These are phyloP conservation scores for Trametes villosa DNA, from an alignment of 768 basidiomycete genomes.

Conservation along the genomic window DNA sequence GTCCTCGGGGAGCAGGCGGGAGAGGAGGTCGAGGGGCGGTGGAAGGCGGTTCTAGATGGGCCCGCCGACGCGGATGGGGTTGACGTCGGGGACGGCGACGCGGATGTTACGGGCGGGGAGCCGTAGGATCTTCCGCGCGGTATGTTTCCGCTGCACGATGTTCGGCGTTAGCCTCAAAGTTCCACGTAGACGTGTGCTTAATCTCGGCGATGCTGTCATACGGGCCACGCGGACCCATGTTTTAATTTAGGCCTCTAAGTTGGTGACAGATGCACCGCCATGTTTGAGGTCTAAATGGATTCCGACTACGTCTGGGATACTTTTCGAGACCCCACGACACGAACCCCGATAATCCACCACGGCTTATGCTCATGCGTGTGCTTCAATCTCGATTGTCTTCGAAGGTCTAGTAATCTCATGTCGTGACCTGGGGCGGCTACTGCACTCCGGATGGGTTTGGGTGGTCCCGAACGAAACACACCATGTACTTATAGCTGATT, in stretches of 20 bases:
- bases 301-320: too few species aligned
- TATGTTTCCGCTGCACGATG: neutral
- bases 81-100: neutral
- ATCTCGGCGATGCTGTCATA: neutral
- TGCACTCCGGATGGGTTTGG: too few species aligned
- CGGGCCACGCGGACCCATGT: neutral
- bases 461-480: too few species aligned
- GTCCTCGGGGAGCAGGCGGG: slow-evolving; percentile 35
- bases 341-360: too few species aligned
- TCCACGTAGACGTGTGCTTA: neutral
- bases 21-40: slow-evolving; percentile 41
- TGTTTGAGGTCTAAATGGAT: slow-evolving; percentile 15
- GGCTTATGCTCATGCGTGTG: too few species aligned
- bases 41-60: slow-evolving; percentile 33
- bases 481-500: too few species aligned
- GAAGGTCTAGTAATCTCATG: too few species aligned
- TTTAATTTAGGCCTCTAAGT: slow-evolving; percentile 6
- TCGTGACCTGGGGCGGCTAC: too few species aligned
- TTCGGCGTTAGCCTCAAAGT: neutral
- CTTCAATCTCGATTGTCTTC: too few species aligned
- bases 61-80: slow-evolving; percentile 8
- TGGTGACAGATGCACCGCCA: slow-evolving; percentile 10
- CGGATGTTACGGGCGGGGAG: slow-evolving; percentile 6
- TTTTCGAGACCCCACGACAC: too few species aligned
- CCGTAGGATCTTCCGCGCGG: slow-evolving; percentile 3